Base-by-base conservation (phyloP, 176 grass and related monocot species). In the Oryza meyeriana region DNA sequence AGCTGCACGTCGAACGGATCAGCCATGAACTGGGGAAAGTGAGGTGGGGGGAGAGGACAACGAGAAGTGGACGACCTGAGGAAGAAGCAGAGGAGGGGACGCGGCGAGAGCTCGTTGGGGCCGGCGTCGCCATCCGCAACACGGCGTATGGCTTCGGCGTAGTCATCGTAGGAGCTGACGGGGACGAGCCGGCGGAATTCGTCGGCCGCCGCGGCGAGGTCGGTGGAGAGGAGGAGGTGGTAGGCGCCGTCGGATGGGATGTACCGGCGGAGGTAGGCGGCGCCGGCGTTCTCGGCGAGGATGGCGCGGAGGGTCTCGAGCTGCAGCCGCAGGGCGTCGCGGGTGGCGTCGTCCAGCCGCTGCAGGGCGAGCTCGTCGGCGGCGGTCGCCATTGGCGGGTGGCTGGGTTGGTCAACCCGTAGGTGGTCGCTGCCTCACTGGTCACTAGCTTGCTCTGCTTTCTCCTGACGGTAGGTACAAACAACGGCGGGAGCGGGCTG, bases 1-100 rank as follows among this genome's bases (percentile, higher is more conserved):
- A 86, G 72, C 84, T 86, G 84, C 32, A 71, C 28, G 18, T 59
- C 9, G 55, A 59, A 25, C 55, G 55, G n/a, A 59, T 59, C 55
- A 59, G 55, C n/a, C n/a, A 59, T 58, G 22, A n/a, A 24, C 8
- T 22, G 48, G n/a, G n/a, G n/a, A n/a, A n/a, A n/a, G 8, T 55
- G 18, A 17, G 14, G 38, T 8, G 27, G 69, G 17, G 35, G 2
- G 16, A 68, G n/a, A 52, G n/a, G 50, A 22, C 18, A 2, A n/a
- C 9, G 31, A 33, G 11, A 12, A 6, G 26, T 14, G 17, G 9
- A 25, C 11, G 3, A 86, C 85, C 85, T 81, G 26, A 80, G 63
- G 62, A 86, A 86, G 85, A 86, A 86, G 70, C 85, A 81, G 70
- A 81, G 10, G 34, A 86, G 85, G 42, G 70, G 85, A 55, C 30